Conservation (phyloP, 495 filamentous ascomycete genomes). For the Platismatia glauca region DNA sequence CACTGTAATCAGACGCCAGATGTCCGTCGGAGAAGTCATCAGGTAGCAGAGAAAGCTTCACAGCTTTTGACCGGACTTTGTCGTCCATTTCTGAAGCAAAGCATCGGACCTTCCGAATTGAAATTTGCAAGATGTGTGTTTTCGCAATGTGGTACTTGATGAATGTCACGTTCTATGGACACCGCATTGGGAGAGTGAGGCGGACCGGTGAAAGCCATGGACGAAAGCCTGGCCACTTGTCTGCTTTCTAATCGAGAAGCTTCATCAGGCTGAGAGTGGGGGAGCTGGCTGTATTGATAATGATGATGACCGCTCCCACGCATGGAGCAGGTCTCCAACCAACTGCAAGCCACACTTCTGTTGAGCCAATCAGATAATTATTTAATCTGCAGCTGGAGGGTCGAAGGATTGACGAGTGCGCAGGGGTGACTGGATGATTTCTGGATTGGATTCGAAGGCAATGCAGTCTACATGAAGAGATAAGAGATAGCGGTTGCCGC, state of each 20-base stretch:
- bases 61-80: neutral
- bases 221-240: neutral
- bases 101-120: neutral
- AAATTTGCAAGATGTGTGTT: neutral
- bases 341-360: neutral
- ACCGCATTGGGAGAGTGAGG: neutral
- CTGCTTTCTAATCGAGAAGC: neutral
- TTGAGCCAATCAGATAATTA: neutral
- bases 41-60: constrained; percentile 3
- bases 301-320: too few species aligned
- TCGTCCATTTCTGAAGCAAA: neutral
- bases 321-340: neutral
- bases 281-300: neutral
- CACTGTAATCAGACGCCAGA: constrained; percentile 4
- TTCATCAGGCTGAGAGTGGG: neutral
- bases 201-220: neutral
- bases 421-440: too few species aligned
- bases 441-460: too few species aligned
- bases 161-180: neutral
- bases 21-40: neutral
- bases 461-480: too few species aligned
- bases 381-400: neutral
- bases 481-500: neutral
- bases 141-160: neutral
- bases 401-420: neutral